Evolutionary conservation across 129 eudicot genomes (phyloP), one percentile per base, ranked within the genome.

Genomic region (Artemisia annua): DNA sequence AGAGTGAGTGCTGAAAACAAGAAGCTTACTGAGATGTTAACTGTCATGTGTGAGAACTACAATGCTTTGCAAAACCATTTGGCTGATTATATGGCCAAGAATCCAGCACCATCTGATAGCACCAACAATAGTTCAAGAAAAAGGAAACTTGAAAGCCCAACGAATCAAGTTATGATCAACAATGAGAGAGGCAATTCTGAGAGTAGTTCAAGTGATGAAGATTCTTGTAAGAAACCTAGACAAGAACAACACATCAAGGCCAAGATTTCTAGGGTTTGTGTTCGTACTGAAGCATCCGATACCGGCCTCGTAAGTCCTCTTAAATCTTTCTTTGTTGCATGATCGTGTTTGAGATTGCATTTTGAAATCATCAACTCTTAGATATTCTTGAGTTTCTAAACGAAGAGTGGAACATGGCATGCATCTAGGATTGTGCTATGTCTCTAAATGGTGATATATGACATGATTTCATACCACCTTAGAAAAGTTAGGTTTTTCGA

Each of bases 181-280:
- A 79, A 78, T 43, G 85, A 76, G 19, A 74, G 75, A 28, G 86
- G 84, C n/a, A 78, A 44, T 15, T 88, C 88, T 11, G 98, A 87
- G 51, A 87, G 84, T 66, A 85, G 95, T 72, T 93, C 98, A 13
- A 87, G 90, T 65, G 96, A 93, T 48, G 98, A 89, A 79, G 98
- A 87, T 58, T 87, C 94, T n/a, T 83, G 75, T 32, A 88, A 87
- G 86, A 93, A 89, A 80, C 87, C 79, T 43, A 89, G 83, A 70
- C 90, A 87, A 77, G 90, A 79, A 44, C 78, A 78, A 63, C 90
- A 86, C 77, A 66, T 93, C 52, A 87, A 93, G 67, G 71, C 98
- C 48, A 93, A 85, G 84, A 78, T 85, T 67, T 83, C 92, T 15
- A 79, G 87, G 49, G 85, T 84, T 57, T 88, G 75, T 75, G 73